Percentiles rank a stretch among this genome's conserved stretches.
Conservation (phyloP, 2,329 filamentous ascomycete genomes). For the Lasiodiplodia gonubiensis region DNA sequence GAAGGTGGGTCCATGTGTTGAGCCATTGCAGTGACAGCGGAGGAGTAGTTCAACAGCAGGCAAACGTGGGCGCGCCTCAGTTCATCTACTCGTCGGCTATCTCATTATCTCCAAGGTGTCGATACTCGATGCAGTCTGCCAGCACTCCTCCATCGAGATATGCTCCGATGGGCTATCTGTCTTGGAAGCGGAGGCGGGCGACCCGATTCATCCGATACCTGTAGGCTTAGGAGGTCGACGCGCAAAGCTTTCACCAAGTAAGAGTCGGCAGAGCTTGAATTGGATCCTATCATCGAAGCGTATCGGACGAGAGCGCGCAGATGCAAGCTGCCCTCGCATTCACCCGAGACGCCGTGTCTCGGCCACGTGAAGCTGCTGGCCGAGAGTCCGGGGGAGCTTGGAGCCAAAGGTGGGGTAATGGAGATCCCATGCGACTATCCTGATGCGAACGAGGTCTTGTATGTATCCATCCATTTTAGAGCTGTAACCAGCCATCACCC, state of each 20-base stretch:
- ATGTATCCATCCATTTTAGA: background rate
- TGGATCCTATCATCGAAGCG: conserved; percentile 10
- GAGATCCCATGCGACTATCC: conserved; percentile 1
- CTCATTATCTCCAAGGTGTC: background rate
- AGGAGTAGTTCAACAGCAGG: too few species aligned
- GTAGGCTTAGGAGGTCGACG: background rate
- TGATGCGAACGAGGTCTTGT: conserved; percentile 14
- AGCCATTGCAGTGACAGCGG: conserved; percentile 13
- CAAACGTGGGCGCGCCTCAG: conserved; percentile 5
- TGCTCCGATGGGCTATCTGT: background rate
- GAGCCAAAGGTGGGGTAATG: conserved; percentile 22
- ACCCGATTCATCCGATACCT: background rate
- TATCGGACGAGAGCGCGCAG: conserved; percentile 13
- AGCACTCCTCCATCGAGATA: background rate
- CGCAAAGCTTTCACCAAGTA: conserved; percentile 22
- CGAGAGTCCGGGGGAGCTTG: conserved; percentile 6
- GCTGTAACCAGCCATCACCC: too few species aligned
- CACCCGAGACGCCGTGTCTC: background rate
- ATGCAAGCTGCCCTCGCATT: conserved; percentile 12
- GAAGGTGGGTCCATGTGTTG: background rate
- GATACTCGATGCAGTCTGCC: background rate
- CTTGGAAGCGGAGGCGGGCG: background rate
- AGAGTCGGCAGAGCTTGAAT: conserved; percentile 13
- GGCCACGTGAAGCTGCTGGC: too few species aligned
- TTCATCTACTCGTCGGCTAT: conserved; percentile 6